Conservation (phyloP, 2,329 filamentous ascomycete genomes). For the Thyridium curvatum region DNA sequence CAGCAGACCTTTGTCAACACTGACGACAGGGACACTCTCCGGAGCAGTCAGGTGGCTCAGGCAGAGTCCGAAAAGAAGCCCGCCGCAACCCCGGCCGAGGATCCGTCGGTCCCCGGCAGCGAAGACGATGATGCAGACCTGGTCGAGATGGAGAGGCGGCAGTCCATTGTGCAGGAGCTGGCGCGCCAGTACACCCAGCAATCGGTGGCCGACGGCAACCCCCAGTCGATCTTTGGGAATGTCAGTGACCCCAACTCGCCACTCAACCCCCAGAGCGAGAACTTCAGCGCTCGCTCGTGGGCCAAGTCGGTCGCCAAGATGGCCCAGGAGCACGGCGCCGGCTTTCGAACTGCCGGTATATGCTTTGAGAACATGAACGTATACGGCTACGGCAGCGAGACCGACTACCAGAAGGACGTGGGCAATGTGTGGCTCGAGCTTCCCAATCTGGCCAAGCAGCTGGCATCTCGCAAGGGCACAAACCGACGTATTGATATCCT, state of each 20-base stretch:
- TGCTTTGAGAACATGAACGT: conserved; percentile 39
- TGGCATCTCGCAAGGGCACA: conserved; percentile 37
- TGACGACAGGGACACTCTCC: no score
- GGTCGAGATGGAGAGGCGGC: conserved; percentile 7
- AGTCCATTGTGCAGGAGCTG: conserved; percentile 14
- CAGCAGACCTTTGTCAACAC: no score
- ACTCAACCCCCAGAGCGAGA: conserved; percentile 24
- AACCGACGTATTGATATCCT: conserved; percentile 27
- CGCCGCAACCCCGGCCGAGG: no score
- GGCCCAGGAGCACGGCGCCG: conserved; percentile 15
- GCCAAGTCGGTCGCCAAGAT: conserved; percentile 18
- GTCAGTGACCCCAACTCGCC: conserved; percentile 19
- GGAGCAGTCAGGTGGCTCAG: no score
- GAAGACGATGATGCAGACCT: no score
- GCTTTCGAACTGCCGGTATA: conserved; percentile 24
- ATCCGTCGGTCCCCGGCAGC: no score
- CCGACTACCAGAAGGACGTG: conserved; percentile 40
- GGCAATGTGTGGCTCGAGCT: conserved; percentile 23
- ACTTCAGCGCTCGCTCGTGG: conserved; percentile 29
- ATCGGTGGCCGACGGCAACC: conserved; percentile 3
- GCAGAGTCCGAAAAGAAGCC: no score
- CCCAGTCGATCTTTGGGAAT: conserved; percentile 2
- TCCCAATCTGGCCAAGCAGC: conserved; percentile 5
- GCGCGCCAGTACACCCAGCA: conserved; percentile 13
- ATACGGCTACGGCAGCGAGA: conserved; percentile 38